Evolutionary conservation across 306 rosid species (phyloP).

Genomic region (Luffa acutangula): DNA sequence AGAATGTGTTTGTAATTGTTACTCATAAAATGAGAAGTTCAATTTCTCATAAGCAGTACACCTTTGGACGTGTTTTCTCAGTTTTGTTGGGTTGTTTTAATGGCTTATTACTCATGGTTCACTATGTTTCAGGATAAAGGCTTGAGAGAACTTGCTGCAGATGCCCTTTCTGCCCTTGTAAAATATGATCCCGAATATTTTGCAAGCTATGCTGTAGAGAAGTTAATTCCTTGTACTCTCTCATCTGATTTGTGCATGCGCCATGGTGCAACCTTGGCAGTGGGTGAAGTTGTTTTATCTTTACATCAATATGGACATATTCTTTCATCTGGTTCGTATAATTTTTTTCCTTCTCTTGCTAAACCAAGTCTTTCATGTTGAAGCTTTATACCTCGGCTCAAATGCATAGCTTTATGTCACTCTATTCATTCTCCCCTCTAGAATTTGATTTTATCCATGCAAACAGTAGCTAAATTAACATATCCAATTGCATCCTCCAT

Average conservation of each 20-base stretch:
- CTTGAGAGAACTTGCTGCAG: conserved; percentile 88
- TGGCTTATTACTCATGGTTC: conserved; percentile 21
- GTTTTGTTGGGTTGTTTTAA: conserved; percentile 15
- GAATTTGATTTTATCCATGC: not conserved
- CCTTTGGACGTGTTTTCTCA: not conserved
- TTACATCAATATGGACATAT: conserved; percentile 48
- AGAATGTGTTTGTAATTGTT: not conserved
- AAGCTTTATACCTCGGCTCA: not conserved
- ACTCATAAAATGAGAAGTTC: not conserved
- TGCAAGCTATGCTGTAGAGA: conserved; percentile 49
- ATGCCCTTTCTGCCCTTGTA: conserved; percentile 76
- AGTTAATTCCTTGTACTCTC: conserved; percentile 73
- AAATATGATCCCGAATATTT: conserved; percentile 70
- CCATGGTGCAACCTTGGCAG: conserved; percentile 85
- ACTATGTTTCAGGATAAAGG: conserved; percentile 62
- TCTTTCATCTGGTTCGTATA: conserved; percentile 55
- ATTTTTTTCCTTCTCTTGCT: conserved; percentile 14
- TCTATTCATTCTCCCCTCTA: not conserved
- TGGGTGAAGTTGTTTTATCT: conserved; percentile 71
- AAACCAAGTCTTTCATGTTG: not conserved
- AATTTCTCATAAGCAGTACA: not conserved
- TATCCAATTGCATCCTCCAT: not conserved
- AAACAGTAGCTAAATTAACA: not conserved
- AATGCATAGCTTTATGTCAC: not conserved
- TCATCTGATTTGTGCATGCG: conserved; percentile 95